phyloP scores from a whole-genome alignment of 192 early-diverging fungal genomes.

The Mortierella hygrophila region DNA sequence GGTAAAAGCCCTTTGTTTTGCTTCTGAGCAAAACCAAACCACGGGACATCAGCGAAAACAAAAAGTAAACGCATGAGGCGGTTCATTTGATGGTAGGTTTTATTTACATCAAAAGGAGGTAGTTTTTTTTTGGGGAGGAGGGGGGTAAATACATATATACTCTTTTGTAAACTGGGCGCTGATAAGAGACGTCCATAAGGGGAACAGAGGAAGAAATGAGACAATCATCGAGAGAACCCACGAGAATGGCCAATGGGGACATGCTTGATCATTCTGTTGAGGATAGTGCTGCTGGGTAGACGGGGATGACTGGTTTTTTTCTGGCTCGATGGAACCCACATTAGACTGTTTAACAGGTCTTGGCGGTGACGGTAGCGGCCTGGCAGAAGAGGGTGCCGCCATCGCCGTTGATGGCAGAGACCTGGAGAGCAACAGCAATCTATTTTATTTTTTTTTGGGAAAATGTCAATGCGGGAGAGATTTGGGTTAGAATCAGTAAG shows the following conservation, averaged over 20 bases:
- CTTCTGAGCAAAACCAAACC: too few species aligned
- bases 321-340: neutral
- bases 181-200: neutral
- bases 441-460: neutral
- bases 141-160: neutral
- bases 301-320: neutral
- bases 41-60: neutral
- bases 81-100: neutral
- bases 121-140: neutral
- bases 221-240: neutral
- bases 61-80: neutral
- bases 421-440: conserved; percentile 20
- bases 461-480: neutral
- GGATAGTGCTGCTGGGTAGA: neutral
- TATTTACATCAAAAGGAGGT: neutral
- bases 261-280: neutral
- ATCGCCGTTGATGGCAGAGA: conserved; percentile 30
- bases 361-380: conserved; percentile 20
- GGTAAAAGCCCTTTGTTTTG: too few species aligned
- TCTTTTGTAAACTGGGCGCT: neutral
- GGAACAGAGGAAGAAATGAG: neutral
- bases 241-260: neutral
- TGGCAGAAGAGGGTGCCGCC: conserved; percentile 40
- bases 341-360: conserved; percentile 13
- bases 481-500: neutral